Conservation (phyloP, 768 basidiomycete genomes). For the Russula lepida region DNA sequence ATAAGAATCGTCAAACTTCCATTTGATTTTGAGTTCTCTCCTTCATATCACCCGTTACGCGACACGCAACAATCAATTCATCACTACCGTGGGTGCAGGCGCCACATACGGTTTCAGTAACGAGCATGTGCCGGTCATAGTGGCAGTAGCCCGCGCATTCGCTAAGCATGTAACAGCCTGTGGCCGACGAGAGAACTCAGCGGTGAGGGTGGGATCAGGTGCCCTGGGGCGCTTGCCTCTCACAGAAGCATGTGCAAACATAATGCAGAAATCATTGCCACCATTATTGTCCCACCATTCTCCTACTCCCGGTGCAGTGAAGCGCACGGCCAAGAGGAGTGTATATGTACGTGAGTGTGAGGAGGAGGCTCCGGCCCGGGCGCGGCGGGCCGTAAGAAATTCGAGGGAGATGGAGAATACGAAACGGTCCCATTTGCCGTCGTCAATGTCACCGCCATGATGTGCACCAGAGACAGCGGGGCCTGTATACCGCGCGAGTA, state of each 20-base stretch:
- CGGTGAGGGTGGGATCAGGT: too few species aligned
- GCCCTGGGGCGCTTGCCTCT: background rate
- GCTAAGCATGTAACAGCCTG: background rate
- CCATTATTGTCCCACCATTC: constrained; percentile 19
- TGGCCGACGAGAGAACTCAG: background rate
- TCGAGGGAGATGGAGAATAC: constrained; percentile 3
- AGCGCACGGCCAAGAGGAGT: background rate
- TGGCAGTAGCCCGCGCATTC: background rate
- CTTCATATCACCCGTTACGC: background rate
- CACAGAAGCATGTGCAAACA: background rate
- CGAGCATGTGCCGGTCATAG: background rate
- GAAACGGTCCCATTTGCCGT: constrained; percentile 6
- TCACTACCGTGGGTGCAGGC: background rate
- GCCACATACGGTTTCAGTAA: background rate
- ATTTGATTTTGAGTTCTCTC: too few species aligned
- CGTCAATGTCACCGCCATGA: background rate
- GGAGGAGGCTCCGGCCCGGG: background rate
- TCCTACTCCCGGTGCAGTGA: background rate
- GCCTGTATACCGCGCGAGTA: constrained; percentile 15
- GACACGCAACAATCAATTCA: background rate
- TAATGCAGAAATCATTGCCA: background rate
- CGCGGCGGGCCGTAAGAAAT: background rate
- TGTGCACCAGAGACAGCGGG: background rate
- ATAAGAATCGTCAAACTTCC: background rate
- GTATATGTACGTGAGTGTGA: background rate